Evolutionary conservation across 2,329 filamentous ascomycete genomes (phyloP).

Genomic region (Colletotrichum costaricense): DNA sequence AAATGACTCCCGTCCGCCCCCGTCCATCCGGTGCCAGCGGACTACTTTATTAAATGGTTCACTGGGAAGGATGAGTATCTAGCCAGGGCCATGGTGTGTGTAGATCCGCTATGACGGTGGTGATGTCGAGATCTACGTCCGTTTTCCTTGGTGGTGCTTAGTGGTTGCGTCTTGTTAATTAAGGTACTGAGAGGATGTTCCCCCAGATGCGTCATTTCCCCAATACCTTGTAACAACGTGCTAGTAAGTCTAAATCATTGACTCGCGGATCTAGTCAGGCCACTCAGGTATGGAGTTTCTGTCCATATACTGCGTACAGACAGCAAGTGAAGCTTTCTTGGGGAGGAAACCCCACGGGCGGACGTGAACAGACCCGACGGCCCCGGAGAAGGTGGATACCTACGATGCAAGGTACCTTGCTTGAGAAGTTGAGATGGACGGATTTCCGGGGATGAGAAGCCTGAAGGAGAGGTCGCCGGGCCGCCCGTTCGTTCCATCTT

Average conservation of each 20-base stretch:
- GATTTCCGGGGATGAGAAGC: too few relatives aligned
- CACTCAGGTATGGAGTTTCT: too few relatives aligned
- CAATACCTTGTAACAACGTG: background rate
- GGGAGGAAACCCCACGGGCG: background rate
- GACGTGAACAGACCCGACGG: background rate
- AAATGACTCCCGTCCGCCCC: too few relatives aligned
- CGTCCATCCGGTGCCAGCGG: too few relatives aligned
- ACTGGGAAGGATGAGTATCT: background rate
- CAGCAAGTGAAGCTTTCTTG: background rate
- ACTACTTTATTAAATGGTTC: too few relatives aligned
- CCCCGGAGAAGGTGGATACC: background rate
- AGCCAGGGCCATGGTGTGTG: slow-evolving; percentile 5
- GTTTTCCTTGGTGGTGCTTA: background rate
- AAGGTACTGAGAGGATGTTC: background rate
- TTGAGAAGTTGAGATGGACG: too few relatives aligned
- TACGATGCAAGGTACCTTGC: too few relatives aligned
- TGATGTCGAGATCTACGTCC: slow-evolving; percentile 25
- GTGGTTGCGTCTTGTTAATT: background rate
- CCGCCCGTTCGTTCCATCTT: slow-evolving; percentile 28
- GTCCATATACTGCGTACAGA: too few relatives aligned
- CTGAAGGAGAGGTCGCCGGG: background rate
- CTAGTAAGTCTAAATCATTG: background rate
- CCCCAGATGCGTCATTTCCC: background rate
- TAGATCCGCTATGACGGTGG: slow-evolving; percentile 32
- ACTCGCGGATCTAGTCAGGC: background rate